These are phyloP conservation scores for Boletus insuetus DNA, from an alignment of 768 basidiomycete species.

Conservation along the genomic window DNA sequence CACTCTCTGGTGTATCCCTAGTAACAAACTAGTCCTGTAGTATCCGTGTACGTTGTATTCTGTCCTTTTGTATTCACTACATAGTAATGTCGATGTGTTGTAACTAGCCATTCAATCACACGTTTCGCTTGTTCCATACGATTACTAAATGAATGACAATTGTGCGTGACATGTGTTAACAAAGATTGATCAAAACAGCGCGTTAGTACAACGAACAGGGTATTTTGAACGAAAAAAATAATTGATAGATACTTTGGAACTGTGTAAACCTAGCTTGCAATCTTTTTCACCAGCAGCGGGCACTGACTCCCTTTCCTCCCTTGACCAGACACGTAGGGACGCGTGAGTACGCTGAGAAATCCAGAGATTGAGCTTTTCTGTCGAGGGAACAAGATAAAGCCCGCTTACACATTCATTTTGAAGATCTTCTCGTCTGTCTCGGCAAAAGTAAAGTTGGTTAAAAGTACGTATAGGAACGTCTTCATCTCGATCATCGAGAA, in stretches of 20 bases:
- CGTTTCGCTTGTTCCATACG: too few species aligned
- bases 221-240: neutral
- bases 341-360: constrained; percentile 52
- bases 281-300: constrained; percentile 49
- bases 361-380: neutral
- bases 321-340: constrained; percentile 57
- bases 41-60: constrained; percentile 8
- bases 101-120: neutral
- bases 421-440: constrained; percentile 51
- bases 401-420: constrained; percentile 61
- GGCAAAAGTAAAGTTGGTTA: constrained; percentile 63
- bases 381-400: neutral
- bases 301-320: constrained; percentile 60
- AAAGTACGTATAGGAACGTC: constrained; percentile 64
- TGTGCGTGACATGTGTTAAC: neutral
- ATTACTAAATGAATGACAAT: neutral
- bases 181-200: too few species aligned
- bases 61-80: constrained; percentile 5
- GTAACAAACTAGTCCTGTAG: constrained; percentile 14
- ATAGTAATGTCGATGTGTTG: constrained; percentile 14
- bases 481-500: constrained; percentile 87
- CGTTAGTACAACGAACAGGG: neutral
- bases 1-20: constrained; percentile 24
- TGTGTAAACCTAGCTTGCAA: constrained; percentile 10
- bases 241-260: neutral